Evolutionary conservation across 164 flowering plant genomes (phyloP), one percentile per base, ranked within the genome.

Genomic region (Magnolia changhungtana): DNA sequence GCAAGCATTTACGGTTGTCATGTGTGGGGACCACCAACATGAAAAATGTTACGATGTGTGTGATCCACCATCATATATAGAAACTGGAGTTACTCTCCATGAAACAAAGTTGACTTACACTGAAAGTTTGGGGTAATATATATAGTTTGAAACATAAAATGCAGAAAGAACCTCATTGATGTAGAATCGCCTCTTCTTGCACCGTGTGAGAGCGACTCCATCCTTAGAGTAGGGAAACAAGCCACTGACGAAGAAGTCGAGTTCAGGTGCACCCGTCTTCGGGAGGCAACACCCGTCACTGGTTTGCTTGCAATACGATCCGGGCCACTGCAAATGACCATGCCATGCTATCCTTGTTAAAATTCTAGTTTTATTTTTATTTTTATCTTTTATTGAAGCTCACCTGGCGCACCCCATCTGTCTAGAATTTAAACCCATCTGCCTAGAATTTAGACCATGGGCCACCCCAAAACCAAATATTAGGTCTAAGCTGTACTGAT

Each of bases 271-370:
- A 6, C 79, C 79, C 2, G 69, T 51, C 65, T 20, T 77, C 1
- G 75, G 79, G 16, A 72, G 27, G 67, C 75, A 77, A 67, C 79
- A 77, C 1, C 79, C 79, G 3, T 71, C 71, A 0, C 67, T 51
- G 14, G 50, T 66, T 55, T 77, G 63, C 29, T 27, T 23, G 71
- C 79, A 77, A 58, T 72, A 77, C 8, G 75, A 72, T 14, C 72
- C 79, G 4, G 79, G 75, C 79, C 79, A 77, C 79, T 77, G 75
- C 49, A 19, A 50, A 72, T 55, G 18, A 23, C 8, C 7, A n/a
- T 7, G 19, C 19, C 52, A 69, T 37, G 20, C n/a, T 4, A 20
- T 13, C 8, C 19, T 1, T 11, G 16, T 20, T 37, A 37, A 49
- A 69, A 16, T 27, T 14, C 50, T 31, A 29, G 13, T 23, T 29